Evolutionary conservation across 108 stramenopile genomes (phyloP).

Genomic region (Schizochytrium sp.): DNA sequence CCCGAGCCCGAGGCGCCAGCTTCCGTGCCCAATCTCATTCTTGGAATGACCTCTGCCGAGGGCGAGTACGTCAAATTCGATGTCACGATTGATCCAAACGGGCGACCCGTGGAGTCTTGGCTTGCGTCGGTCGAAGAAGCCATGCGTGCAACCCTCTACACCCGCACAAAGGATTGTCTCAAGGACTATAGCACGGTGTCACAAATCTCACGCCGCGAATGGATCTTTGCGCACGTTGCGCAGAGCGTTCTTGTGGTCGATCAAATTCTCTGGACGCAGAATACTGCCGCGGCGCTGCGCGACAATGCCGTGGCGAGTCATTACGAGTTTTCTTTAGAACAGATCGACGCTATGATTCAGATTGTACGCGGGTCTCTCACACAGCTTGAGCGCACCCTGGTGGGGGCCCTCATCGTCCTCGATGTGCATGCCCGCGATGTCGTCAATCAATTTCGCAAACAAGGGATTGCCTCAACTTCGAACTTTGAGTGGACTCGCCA

Average conservation of each 20-base stretch:
- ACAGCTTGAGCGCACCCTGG: slow-evolving; percentile 44
- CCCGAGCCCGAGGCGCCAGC: neutral
- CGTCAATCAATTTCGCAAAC: slow-evolving; percentile 30
- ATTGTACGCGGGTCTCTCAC: slow-evolving; percentile 38
- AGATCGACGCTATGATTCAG: slow-evolving; percentile 53
- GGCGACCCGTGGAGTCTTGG: slow-evolving; percentile 45
- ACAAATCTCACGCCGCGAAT: slow-evolving; percentile 32
- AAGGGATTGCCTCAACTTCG: slow-evolving; percentile 22
- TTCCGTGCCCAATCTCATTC: slow-evolving; percentile 23
- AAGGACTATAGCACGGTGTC: slow-evolving; percentile 27
- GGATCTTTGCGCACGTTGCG: slow-evolving; percentile 44
- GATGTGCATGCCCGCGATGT: slow-evolving; percentile 57
- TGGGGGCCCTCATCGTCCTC: slow-evolving; percentile 52
- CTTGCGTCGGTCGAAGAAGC: slow-evolving; percentile 37
- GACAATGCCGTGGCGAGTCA: neutral
- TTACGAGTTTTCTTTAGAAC: slow-evolving; percentile 37
- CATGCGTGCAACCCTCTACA: slow-evolving; percentile 44
- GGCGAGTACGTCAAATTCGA: slow-evolving; percentile 43
- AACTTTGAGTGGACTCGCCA: slow-evolving; percentile 59
- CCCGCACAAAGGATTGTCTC: slow-evolving; percentile 29
- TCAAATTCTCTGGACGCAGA: slow-evolving; percentile 45
- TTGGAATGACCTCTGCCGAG: slow-evolving; percentile 39
- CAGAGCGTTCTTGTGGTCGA: slow-evolving; percentile 49
- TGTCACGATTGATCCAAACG: slow-evolving; percentile 27
- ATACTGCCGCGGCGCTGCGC: slow-evolving; percentile 31